Evolutionary conservation across 805 yeast species (phyloP), one percentile per base, ranked within the genome.

Genomic region (Myxozyma sirexii): DNA sequence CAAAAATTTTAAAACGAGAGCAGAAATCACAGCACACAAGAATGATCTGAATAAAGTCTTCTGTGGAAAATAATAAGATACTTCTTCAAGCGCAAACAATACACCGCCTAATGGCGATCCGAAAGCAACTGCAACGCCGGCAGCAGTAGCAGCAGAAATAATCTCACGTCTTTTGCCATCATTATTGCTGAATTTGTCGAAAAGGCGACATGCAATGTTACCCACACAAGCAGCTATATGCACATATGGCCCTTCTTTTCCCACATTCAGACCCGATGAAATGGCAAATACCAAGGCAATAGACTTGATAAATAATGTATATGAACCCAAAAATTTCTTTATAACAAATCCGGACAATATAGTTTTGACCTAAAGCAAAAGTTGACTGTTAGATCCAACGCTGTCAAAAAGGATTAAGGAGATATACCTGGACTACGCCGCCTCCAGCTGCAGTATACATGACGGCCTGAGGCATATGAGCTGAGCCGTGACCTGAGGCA

Each of bases 181-280:
- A 64, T 82, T 82, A 5, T 73, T 68, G 56, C 77, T 69, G 51
- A 80, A 81, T 65, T 75, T 77, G 0, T 77, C 73, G 64, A 81
- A 82, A 38, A 75, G 63, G 39, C 87, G 71, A 43, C 81, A 72
- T n/a, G 77, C 67, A 19, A 83, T 77, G 65, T 83, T 83, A 3
- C 87, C 87, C 23, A 81, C 83, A 63, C 83, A 80, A 1, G 85
- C 75, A 0, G 86, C 84, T 48, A 83, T 74, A 69, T 83, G 87
- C 23, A 83, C 87, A 66, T 77, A 83, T 0, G 87, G 87, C 2
- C 87, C 87, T 59, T 83, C 87, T 69, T 83, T 83, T 1, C 87
- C 87, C 8, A 83, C 70, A 12, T 81, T 71, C 74, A 83, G 73
- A 1, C 87, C 87, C 0, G 85, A 80, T 0, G 85, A 82, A 39